Percentiles rank a stretch among this genome's conserved stretches.
phyloP scores from a whole-genome alignment of 192 early-diverging fungal species.

The Linnemannia schmuckeri region DNA sequence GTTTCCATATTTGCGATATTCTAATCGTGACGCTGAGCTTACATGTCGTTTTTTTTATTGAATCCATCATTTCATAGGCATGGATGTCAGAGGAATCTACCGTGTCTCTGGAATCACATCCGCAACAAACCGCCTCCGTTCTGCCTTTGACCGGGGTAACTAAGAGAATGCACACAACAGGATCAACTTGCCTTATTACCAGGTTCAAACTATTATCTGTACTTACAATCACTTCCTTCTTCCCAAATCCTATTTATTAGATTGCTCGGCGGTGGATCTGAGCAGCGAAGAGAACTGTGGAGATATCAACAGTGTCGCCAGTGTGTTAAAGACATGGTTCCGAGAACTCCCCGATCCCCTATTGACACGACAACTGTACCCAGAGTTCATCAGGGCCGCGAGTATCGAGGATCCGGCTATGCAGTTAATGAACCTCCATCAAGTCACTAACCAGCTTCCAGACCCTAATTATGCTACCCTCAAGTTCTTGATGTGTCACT shows the following conservation, averaged over 20 bases:
- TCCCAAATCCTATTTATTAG: conserved; percentile 34
- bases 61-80: conserved; percentile 50
- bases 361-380: conserved; percentile 76
- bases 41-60: not conserved
- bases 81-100: conserved; percentile 90
- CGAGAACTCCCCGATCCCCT: conserved; percentile 94
- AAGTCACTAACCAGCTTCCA: conserved; percentile 79
- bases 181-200: no score
- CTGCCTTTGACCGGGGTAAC: conserved; percentile 80
- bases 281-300: conserved; percentile 66
- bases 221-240: not conserved
- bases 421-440: conserved; percentile 78
- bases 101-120: conserved; percentile 86
- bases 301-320: conserved; percentile 88
- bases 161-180: not conserved
- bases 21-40: not conserved
- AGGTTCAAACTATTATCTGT: not conserved
- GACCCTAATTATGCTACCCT: conserved; percentile 90
- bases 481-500: conserved; percentile 82
- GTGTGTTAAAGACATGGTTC: conserved; percentile 94
- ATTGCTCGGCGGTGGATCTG: conserved; percentile 76
- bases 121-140: conserved; percentile 79
- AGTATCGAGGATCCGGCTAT: conserved; percentile 73
- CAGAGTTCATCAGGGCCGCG: conserved; percentile 78
- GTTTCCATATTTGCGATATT: not conserved